These are phyloP conservation scores for Trichosporon ovoides DNA, from an alignment of 1,284 basidiomycete genomes.

Conservation along the genomic window DNA sequence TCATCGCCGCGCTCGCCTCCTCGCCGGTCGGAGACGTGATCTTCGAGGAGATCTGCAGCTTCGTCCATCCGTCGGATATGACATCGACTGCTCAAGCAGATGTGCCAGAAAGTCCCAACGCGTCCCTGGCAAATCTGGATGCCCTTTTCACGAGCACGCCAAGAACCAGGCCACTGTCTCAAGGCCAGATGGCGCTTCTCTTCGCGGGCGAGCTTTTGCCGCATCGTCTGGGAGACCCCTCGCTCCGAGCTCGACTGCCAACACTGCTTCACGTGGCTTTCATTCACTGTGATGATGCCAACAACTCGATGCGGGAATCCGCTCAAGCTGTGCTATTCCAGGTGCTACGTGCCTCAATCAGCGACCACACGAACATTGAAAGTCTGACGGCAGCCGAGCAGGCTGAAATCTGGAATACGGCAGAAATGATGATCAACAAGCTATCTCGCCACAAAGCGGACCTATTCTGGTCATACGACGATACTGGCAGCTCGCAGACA, in stretches of 20 bases:
- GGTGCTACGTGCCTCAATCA: conserved; percentile 67
- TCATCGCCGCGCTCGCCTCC: conserved; percentile 78
- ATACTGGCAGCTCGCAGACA: conserved; percentile 46
- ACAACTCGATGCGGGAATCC: conserved; percentile 63
- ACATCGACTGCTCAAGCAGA: conserved; percentile 61
- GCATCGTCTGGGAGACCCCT: conserved; percentile 65
- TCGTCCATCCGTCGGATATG: conserved; percentile 81
- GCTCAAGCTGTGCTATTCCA: conserved; percentile 73
- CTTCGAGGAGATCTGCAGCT: conserved; percentile 74
- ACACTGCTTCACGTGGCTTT: conserved; percentile 74
- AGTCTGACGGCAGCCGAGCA: conserved; percentile 23
- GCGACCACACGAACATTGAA: conserved; percentile 42
- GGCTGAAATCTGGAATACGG: conserved; percentile 27
- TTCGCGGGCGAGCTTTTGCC: conserved; percentile 78
- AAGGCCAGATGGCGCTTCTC: conserved; percentile 80
- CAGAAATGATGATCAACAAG: conserved; percentile 57
- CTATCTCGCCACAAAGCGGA: conserved; percentile 45
- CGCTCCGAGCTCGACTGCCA: conserved; percentile 62
- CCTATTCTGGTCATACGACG: conserved; percentile 70
- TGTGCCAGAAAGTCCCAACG: conserved; percentile 64
- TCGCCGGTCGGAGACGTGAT: conserved; percentile 67
- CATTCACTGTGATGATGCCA: conserved; percentile 74
- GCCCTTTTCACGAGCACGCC: conserved; percentile 34
- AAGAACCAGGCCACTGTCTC: conserved; percentile 53
- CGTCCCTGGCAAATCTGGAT: conserved; percentile 41